A percentile compares a stretch with the other conserved stretches of the same genome.
These are phyloP conservation scores for Thalassiosira livingstoniorum DNA, from an alignment of 352 stramenopile genomes.

Conservation along the genomic window DNA sequence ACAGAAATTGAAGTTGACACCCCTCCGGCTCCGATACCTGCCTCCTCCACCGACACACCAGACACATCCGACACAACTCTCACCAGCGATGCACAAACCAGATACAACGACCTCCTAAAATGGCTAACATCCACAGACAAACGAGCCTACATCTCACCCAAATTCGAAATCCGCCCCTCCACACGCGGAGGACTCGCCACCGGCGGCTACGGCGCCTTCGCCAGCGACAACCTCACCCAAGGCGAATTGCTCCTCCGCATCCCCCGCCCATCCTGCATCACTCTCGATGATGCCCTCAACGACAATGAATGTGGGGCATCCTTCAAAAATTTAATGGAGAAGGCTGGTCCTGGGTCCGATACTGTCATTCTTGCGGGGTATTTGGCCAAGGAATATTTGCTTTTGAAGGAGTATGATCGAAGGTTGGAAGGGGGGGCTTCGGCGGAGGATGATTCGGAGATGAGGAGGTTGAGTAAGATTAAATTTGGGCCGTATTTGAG, in stretches of 20 bases:
- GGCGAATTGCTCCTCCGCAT: conserved; percentile 72
- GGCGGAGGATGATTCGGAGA: conserved; percentile 36
- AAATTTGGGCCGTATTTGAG: conserved; percentile 73
- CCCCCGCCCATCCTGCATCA: conserved; percentile 69
- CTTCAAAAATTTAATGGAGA: conserved; percentile 71
- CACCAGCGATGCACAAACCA: no score
- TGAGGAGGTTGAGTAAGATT: conserved; percentile 47
- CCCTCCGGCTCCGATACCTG: background rate
- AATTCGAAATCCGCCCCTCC: conserved; percentile 56
- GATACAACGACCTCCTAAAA: conserved; percentile 58
- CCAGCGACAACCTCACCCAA: conserved; percentile 44
- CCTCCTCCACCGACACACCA: no score
- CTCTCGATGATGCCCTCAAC: conserved; percentile 64
- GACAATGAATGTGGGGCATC: conserved; percentile 64
- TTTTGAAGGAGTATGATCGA: conserved; percentile 54
- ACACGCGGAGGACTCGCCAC: conserved; percentile 49
- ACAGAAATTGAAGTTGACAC: background rate
- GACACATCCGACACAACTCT: no score
- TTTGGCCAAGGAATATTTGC: conserved; percentile 77
- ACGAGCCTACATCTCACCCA: conserved; percentile 43
- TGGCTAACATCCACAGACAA: conserved; percentile 54
- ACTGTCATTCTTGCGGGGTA: conserved; percentile 77
- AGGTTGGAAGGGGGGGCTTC: conserved; percentile 36
- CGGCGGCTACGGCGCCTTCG: conserved; percentile 68
- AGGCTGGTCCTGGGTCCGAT: conserved; percentile 70